Evolutionary conservation across 345 rosid genomes (phyloP), one percentile per base, ranked within the genome.

Genomic region (Garcia nutans): DNA sequence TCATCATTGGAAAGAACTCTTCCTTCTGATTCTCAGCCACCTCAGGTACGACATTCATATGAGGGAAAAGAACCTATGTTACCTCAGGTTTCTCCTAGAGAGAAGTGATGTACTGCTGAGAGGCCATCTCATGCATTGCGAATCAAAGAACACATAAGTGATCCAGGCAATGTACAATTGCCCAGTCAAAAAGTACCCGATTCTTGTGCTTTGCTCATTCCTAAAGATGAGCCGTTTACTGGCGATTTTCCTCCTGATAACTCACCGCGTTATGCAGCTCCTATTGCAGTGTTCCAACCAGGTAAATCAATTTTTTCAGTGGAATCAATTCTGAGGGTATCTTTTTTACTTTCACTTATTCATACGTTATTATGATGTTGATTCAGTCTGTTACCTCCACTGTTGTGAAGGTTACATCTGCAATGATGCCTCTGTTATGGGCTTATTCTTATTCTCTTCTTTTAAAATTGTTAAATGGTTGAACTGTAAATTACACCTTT

Each of bases 161-260:
- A 73, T 16, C 56, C 80, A 10, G 77, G 76, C 17, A 54, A 8
- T 56, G 58, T n/a, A 52, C 59, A 37, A 28, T 22, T 61, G 9
- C 72, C 75, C 45, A 76, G 44, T 72, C 73, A 80, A 61, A 80
- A 67, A 41, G 73, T 72, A 41, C 66, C 73, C 69, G 75, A 60
- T 70, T 57, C 65, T 52, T 62, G 6, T 54, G 65, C 78, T 31
- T 58, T 79, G 56, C 84, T 86, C 42, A 77, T 24, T 50, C 89
- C 89, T n/a, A 88, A 88, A 80, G 88, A 86, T 55, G 96, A 89
- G 81, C 90, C 91, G 0, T 78, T 59, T 71, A 77, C 84, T 55
- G 92, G 85, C 69, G 89, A 84, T 20, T 73, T 81, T 73, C 78
- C 75, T 44, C 75, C 57, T 22, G 41, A 72, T 60, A 67, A 72